Evolutionary conservation across 805 yeast genomes (phyloP).

Genomic region (Torulaspora maleeae): DNA sequence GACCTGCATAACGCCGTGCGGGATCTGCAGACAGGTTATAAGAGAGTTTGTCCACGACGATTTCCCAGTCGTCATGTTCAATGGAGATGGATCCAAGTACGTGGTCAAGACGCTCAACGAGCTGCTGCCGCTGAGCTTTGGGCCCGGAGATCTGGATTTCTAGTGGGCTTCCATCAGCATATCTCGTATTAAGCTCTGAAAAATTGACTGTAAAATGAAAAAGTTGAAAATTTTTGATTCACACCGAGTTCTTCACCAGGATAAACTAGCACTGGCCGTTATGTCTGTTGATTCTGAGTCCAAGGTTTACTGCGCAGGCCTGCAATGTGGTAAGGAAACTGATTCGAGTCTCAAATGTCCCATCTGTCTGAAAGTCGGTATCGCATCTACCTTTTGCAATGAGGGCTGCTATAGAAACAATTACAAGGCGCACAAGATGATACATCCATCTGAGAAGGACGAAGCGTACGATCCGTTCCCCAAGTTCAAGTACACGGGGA

Average conservation of each 20-base stretch:
- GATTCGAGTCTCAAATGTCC: constrained; percentile 81
- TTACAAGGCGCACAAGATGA: constrained; percentile 69
- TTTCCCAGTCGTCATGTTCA: constrained; percentile 66
- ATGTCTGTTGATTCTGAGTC: constrained; percentile 2
- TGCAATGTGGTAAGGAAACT: constrained; percentile 82
- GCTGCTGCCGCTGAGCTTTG: constrained; percentile 78
- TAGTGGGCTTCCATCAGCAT: background rate
- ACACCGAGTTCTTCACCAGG: background rate
- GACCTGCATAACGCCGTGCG: constrained; percentile 77
- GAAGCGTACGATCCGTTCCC: constrained; percentile 81
- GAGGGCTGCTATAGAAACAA: constrained; percentile 75
- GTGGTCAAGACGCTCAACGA: constrained; percentile 51
- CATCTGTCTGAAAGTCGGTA: constrained; percentile 71
- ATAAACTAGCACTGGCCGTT: background rate
- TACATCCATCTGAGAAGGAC: constrained; percentile 61
- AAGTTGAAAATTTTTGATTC: constrained; percentile 1
- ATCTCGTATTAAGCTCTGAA: background rate
- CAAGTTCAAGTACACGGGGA: constrained; percentile 66
- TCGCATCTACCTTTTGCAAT: constrained; percentile 66
- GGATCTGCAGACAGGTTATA: constrained; percentile 86
- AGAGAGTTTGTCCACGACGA: constrained; percentile 63
- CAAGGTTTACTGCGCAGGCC: constrained; percentile 54
- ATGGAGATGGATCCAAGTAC: constrained; percentile 45
- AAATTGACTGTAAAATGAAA: background rate
- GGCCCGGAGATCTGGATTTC: constrained; percentile 61